phyloP scores from a whole-genome alignment of 768 basidiomycete genomes.

The Trametes punicea region DNA sequence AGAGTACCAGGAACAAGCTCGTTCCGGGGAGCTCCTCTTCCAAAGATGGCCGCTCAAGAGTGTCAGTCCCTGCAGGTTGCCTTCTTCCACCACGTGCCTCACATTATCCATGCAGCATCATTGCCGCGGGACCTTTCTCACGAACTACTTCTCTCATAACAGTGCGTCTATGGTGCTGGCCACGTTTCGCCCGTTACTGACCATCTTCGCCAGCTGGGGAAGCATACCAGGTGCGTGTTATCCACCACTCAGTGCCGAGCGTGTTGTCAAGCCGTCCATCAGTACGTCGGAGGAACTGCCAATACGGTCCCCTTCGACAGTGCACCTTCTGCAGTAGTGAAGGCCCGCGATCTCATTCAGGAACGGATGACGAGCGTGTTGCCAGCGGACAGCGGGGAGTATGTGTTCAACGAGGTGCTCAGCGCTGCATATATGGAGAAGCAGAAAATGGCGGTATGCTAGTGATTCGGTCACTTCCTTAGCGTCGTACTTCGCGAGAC shows the following conservation, averaged over 20 bases:
- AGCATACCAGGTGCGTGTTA: slow-evolving; percentile 62
- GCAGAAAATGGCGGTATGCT: slow-evolving; percentile 72
- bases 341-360: slow-evolving; percentile 59
- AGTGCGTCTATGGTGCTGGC: slow-evolving; percentile 31
- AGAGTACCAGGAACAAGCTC: slow-evolving; percentile 66
- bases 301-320: slow-evolving; percentile 64
- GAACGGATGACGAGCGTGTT: slow-evolving; percentile 38
- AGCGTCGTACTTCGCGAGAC: too few species aligned
- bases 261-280: not conserved
- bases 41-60: slow-evolving; percentile 68
- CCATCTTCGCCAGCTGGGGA: slow-evolving; percentile 53
- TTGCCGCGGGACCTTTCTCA: slow-evolving; percentile 67
- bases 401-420: slow-evolving; percentile 72
- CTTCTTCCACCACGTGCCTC: not conserved
- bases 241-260: not conserved
- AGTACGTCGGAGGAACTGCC: slow-evolving; percentile 78
- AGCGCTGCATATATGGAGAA: slow-evolving; percentile 83
- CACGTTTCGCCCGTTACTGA: not conserved
- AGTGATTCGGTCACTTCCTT: too few species aligned
- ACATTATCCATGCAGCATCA: slow-evolving; percentile 51
- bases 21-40: slow-evolving; percentile 52
- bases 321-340: slow-evolving; percentile 56
- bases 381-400: slow-evolving; percentile 39
- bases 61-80: slow-evolving; percentile 39
- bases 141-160: slow-evolving; percentile 86